Evolutionary conservation across 805 yeast genomes (phyloP), one percentile per base, ranked within the genome.

Genomic region (Candida maris): DNA sequence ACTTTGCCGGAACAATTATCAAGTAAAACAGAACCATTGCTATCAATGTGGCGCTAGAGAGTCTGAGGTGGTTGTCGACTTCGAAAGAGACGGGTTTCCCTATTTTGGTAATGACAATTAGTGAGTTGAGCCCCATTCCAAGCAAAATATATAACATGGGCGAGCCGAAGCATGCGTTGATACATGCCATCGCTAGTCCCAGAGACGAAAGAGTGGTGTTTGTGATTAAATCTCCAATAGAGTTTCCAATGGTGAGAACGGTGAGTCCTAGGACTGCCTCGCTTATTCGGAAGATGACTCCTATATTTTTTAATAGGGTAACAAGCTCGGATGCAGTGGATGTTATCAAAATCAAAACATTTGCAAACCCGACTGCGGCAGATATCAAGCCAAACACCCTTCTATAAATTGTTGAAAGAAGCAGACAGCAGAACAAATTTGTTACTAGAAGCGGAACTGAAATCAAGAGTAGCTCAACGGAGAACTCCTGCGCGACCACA

Each of bases 161-260:
- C 1, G 80, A 70, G 1, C 81, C 80, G 38, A 74, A 61, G 44
- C 79, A 73, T 1, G 80, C 68, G 44, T 70, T 70, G 6, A 75
- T 52, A 0, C 79, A 79, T 8, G 67, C 67, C 6, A 67, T 47
- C 6, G 75, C 67, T 9, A 57, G 39, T 1, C 64, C 67, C 6
- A 59, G 35, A 3, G 54, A 54, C 2, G 65, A 50, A 10, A 75
- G 53, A 6, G 78, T 69, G 3, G 65, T 48, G 42, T 75, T 73
- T n/a, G 77, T 68, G 20, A 74, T 62, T 24, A 74, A 52, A 44
- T 75, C 80, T 19, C 75, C 77, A 22, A 73, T 56, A 4, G 77
- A 73, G 42, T 74, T 75, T 22, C 75, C 71, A 18, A 73, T 45
- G 3, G 79, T 67, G 38, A 75, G 63, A 2, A 73, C 57, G 2